A percentile compares a stretch with the other conserved stretches of the same genome.
These are phyloP conservation scores for Neurospora sp. DNA, from an alignment of 495 filamentous ascomycete genomes.

Conservation along the genomic window DNA sequence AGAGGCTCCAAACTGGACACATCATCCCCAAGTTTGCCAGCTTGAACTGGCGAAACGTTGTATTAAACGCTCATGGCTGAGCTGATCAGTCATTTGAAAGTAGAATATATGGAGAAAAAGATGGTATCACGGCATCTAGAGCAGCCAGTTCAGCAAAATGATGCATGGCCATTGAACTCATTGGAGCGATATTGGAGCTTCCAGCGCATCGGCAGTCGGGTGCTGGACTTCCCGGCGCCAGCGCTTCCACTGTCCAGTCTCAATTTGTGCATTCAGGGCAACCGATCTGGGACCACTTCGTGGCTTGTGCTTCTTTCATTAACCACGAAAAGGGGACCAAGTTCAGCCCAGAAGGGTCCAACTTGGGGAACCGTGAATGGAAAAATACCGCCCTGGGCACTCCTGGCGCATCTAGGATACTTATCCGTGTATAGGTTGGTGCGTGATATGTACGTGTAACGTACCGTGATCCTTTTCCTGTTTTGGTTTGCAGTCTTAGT, in stretches of 20 bases:
- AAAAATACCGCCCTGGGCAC: background rate
- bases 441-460: background rate
- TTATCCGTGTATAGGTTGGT: background rate
- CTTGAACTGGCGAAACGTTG: background rate
- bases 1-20: background rate
- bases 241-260: background rate
- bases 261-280: background rate
- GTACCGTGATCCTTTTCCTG: background rate
- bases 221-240: background rate
- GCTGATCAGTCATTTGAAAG: background rate
- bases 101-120: background rate
- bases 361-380: background rate
- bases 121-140: background rate
- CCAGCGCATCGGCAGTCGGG: background rate
- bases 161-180: background rate
- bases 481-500: background rate
- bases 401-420: background rate
- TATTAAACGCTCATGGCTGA: background rate
- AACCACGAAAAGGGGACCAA: background rate
- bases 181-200: background rate
- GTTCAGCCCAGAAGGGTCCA: background rate
- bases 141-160: background rate
- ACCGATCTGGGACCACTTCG: background rate
- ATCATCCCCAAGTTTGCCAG: background rate
- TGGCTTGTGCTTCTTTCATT: background rate